phyloP scores from a whole-genome alignment of 2,329 filamentous ascomycete species.

The Colletotrichum simmondsii region DNA sequence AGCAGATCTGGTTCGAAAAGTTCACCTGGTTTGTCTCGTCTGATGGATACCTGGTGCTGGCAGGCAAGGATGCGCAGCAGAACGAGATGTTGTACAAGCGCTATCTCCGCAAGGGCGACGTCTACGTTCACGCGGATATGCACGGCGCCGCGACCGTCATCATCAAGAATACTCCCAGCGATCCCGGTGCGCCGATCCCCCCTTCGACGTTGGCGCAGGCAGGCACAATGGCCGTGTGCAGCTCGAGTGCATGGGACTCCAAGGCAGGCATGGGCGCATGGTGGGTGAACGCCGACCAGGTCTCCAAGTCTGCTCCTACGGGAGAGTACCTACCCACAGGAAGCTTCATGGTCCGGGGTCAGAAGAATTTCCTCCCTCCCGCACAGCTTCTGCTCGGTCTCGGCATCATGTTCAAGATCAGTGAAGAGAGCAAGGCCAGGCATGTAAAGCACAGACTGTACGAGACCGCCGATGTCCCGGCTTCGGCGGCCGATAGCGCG shows the following conservation, averaged over 20 bases:
- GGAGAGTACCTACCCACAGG: slow-evolving; percentile 86
- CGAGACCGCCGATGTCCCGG: slow-evolving; percentile 37
- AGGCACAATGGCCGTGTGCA: slow-evolving; percentile 84
- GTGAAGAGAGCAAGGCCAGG: slow-evolving; percentile 84
- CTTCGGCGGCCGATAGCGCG: slow-evolving; percentile 16
- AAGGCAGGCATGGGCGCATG: slow-evolving; percentile 96
- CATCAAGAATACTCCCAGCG: slow-evolving; percentile 86
- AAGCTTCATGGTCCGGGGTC: slow-evolving; percentile 82
- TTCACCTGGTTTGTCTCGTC: slow-evolving; percentile 96
- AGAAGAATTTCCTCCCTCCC: slow-evolving; percentile 92
- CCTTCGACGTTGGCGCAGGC: slow-evolving; percentile 93
- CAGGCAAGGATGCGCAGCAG: slow-evolving; percentile 88
- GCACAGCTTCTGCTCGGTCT: slow-evolving; percentile 89
- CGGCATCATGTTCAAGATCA: slow-evolving; percentile 87
- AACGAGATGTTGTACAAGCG: slow-evolving; percentile 91
- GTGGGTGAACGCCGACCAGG: slow-evolving; percentile 93
- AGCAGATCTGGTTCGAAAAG: slow-evolving; percentile 96
- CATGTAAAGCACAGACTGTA: slow-evolving; percentile 78
- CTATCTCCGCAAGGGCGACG: slow-evolving; percentile 87
- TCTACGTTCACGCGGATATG: slow-evolving; percentile 92
- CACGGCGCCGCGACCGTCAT: slow-evolving; percentile 86
- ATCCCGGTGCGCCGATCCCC: slow-evolving; percentile 86
- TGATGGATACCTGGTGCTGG: slow-evolving; percentile 92
- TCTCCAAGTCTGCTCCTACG: slow-evolving; percentile 83
- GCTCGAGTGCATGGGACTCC: slow-evolving; percentile 92